Evolutionary conservation across 2,329 filamentous ascomycete genomes (phyloP), one percentile per base, ranked within the genome.

Genomic region (Aspergillus brasiliensis): DNA sequence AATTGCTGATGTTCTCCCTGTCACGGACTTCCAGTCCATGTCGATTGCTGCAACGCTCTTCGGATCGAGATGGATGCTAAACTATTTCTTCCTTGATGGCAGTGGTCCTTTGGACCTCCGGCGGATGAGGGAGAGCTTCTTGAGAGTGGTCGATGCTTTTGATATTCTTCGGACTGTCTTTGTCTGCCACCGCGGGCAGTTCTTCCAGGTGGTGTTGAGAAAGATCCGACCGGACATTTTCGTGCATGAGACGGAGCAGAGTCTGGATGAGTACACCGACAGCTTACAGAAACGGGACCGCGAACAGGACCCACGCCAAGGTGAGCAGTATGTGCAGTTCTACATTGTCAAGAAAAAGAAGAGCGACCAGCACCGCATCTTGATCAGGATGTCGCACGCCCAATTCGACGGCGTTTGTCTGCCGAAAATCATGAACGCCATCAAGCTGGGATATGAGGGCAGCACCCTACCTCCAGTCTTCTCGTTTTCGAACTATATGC

Each of bases 361-460:
- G 11, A 76, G 74, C 21, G 69, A 78, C 10, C 72, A 76, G 5
- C 79, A 80, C 48, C 82, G 89, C 13, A 76, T 84, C 34, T 67
- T 76, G 60, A 81, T 88, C 70, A 83, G 87, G 58, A 82, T 90
- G 57, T 89, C 87, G 0, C 88, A 90, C 71, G 85, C 87, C 0
- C 87, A 90, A 65, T 90, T 89, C 68, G 88, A 90, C 64, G 88
- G 88, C 63, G 86, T 90, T 21, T 89, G 84, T 64, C 80, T 90
- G 8, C 84, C 86, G 0, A 76, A 81, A n/a, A 81, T 89, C 19
- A 81, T 89, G 59, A 80, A 80, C 17, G 85, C 88, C 67, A 82
- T 90, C 42, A 84, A 83, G 3, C 79, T 81, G 0, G 77, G 88
- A 5, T 87, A 83, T 52, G 69, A 78, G 44, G 78, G 76, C 5